Evolutionary conservation across 208 protist genomes (phyloP).

Genomic region (Wallacemonas sp.): DNA sequence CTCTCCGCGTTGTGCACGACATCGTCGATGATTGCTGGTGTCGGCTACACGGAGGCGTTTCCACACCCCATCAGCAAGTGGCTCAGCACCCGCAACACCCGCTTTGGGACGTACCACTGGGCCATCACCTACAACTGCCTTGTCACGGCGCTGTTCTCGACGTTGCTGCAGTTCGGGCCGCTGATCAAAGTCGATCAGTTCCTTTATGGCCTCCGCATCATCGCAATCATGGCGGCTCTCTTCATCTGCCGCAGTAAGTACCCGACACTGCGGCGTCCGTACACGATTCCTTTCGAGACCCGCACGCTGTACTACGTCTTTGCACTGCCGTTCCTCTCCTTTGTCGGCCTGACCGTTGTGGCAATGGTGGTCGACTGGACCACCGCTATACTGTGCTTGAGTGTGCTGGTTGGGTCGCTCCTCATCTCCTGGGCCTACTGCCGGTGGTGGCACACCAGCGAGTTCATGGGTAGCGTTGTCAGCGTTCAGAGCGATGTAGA

Average conservation of each 20-base stretch:
- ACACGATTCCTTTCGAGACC: slow-evolving; percentile 49
- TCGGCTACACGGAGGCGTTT: slow-evolving; percentile 72
- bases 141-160: slow-evolving; percentile 63
- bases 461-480: slow-evolving; percentile 71
- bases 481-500: slow-evolving; percentile 24
- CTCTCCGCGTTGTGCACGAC: slow-evolving; percentile 79
- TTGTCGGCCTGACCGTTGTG: slow-evolving; percentile 40
- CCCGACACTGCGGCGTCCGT: slow-evolving; percentile 65
- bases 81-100: slow-evolving; percentile 52
- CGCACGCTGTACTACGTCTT: slow-evolving; percentile 43
- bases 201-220: slow-evolving; percentile 69
- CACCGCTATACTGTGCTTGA: slow-evolving; percentile 40
- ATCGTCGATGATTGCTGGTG: slow-evolving; percentile 61
- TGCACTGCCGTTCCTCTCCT: slow-evolving; percentile 43
- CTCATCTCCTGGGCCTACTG: slow-evolving; percentile 50
- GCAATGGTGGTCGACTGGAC: slow-evolving; percentile 42
- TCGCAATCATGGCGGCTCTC: slow-evolving; percentile 61
- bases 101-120: slow-evolving; percentile 77
- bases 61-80: slow-evolving; percentile 51
- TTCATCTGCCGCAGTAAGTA: slow-evolving; percentile 62
- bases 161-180: slow-evolving; percentile 57
- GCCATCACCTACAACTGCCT: slow-evolving; percentile 68
- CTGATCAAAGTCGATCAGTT: slow-evolving; percentile 76
- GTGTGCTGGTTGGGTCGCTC: slow-evolving; percentile 29
- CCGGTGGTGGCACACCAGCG: slow-evolving; percentile 37